Percentiles rank a stretch among this genome's conserved stretches.
These are phyloP conservation scores for Cladophialophora exuberans DNA, from an alignment of 2,329 filamentous ascomycete genomes.

Conservation along the genomic window DNA sequence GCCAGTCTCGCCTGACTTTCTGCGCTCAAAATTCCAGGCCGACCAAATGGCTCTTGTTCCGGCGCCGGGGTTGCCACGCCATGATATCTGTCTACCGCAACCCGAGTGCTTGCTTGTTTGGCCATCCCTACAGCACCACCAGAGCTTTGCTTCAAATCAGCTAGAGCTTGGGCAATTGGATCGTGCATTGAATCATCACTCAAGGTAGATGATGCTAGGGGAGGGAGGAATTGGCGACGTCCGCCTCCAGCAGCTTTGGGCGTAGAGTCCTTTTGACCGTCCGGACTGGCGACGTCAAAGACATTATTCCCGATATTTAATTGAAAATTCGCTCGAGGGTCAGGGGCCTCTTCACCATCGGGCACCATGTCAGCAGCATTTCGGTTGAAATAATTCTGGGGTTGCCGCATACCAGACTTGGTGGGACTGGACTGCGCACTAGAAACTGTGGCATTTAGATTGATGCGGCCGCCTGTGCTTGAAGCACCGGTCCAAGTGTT, in stretches of 20 bases:
- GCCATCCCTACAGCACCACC: conserved; percentile 50
- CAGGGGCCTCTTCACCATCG: conserved; percentile 80
- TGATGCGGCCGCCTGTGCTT: conserved; percentile 31
- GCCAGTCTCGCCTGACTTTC: conserved; percentile 53
- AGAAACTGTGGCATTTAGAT: conserved; percentile 34
- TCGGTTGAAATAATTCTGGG: conserved; percentile 41
- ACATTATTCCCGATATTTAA: conserved; percentile 95
- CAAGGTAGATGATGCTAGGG: conserved; percentile 31
- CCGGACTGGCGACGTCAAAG: conserved; percentile 84
- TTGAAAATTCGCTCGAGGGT: conserved; percentile 88
- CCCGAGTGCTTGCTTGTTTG: conserved; percentile 79
- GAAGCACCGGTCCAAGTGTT: conserved; percentile 56
- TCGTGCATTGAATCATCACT: conserved; percentile 65
- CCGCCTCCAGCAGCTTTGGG: conserved; percentile 44
- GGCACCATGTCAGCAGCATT: conserved; percentile 36
- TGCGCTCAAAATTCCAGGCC: conserved; percentile 31
- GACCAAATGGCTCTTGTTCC: conserved; percentile 39
- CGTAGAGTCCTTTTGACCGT: conserved; percentile 58
- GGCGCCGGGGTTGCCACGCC: conserved; percentile 84
- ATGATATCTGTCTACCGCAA: conserved; percentile 94
- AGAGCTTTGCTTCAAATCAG: conserved; percentile 72
- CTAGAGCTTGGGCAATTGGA: conserved; percentile 88
- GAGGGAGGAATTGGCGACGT: conserved; percentile 30
- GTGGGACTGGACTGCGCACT: conserved; percentile 48
- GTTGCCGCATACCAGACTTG: conserved; percentile 43